These are phyloP conservation scores for Penicillium brevicompactum DNA, from an alignment of 2,329 filamentous ascomycete genomes.

Conservation along the genomic window DNA sequence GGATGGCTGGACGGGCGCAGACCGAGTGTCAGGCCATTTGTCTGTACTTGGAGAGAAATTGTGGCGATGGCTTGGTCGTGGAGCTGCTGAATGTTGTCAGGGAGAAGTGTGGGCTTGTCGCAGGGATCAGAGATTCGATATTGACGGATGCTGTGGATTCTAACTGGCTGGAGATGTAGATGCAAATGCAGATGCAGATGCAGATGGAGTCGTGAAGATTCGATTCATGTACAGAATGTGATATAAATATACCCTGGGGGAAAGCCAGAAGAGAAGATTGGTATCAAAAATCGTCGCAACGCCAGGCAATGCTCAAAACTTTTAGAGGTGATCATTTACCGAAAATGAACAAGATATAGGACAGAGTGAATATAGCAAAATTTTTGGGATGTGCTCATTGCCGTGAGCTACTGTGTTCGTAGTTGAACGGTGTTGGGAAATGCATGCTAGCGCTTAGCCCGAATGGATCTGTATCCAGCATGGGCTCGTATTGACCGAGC, in stretches of 20 bases:
- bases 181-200: not conserved
- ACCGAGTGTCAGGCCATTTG: constrained; percentile 56
- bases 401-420: constrained; percentile 43
- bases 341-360: constrained; percentile 7
- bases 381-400: constrained; percentile 21
- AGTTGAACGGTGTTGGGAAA: constrained; percentile 77
- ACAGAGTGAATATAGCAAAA: not conserved
- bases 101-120: not conserved
- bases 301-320: constrained; percentile 39
- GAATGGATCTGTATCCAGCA: constrained; percentile 90
- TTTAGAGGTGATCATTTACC: constrained; percentile 23
- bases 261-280: constrained; percentile 25
- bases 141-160: not conserved
- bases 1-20: constrained; percentile 48
- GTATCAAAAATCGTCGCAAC: constrained; percentile 37
- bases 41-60: constrained; percentile 41
- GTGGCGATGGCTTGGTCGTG: not conserved
- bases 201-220: not conserved
- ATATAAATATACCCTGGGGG: constrained; percentile 13
- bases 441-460: constrained; percentile 93
- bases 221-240: constrained; percentile 10
- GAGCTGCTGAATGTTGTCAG: not conserved
- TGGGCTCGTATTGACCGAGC: constrained; percentile 77
- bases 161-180: not conserved
- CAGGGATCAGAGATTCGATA: too few relatives aligned